Evolutionary conservation across 2,329 filamentous ascomycete genomes (phyloP).

Genomic region (Cercospora sp.): DNA sequence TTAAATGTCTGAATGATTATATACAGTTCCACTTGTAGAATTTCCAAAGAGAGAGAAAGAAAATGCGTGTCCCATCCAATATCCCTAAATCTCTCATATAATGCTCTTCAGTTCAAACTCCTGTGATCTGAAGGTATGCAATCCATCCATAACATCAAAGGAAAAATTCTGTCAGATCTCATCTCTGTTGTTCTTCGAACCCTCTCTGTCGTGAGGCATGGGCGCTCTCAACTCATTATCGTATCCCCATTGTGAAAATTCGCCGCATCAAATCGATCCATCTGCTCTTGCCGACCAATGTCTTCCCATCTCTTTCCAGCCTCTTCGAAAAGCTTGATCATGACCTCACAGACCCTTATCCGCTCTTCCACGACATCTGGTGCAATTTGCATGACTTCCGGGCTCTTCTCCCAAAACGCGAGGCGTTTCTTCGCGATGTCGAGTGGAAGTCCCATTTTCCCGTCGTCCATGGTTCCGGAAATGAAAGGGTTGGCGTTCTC

Average conservation of each 20-base stretch:
- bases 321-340: constrained; percentile 23
- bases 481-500: constrained; percentile 22
- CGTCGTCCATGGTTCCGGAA: neutral
- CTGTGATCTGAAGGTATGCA: neutral
- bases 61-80: neutral
- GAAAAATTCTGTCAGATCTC: neutral
- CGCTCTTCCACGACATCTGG: constrained; percentile 18
- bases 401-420: constrained; percentile 17
- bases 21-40: neutral
- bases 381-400: constrained; percentile 13
- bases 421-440: constrained; percentile 13
- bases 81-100: neutral
- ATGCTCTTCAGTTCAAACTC: neutral
- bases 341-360: constrained; percentile 25
- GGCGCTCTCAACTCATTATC: neutral
- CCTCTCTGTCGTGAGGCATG: neutral
- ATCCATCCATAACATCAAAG: neutral
- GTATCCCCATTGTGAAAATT: neutral
- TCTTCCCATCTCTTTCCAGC: constrained; percentile 16
- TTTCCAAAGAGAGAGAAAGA: neutral
- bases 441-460: constrained; percentile 7
- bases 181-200: neutral
- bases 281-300: neutral
- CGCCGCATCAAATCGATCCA: constrained; percentile 4
- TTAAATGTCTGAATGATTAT: neutral